These are phyloP conservation scores for Multifurca ochricompacta DNA, from an alignment of 768 basidiomycete species.

Conservation along the genomic window DNA sequence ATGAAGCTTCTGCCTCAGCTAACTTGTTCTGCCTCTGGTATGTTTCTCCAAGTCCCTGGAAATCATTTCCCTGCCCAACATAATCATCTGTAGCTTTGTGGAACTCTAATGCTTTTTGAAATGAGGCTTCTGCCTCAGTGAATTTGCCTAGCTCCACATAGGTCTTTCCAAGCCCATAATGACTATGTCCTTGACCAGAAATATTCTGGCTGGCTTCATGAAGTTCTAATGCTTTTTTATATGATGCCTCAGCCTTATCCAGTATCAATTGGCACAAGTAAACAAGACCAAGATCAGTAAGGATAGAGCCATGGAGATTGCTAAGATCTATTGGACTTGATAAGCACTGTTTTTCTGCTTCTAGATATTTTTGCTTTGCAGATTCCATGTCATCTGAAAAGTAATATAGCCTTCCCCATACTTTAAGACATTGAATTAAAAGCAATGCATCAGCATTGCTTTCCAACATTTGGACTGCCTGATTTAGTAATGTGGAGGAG, in stretches of 20 bases:
- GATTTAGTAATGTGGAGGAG: not conserved
- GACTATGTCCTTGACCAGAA: not conserved
- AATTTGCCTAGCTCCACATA: too few relatives aligned
- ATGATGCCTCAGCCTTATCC: not conserved
- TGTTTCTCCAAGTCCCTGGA: too few relatives aligned
- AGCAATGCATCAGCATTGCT: not conserved
- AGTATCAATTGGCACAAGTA: not conserved
- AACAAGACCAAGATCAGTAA: too few relatives aligned
- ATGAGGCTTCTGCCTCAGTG: too few relatives aligned
- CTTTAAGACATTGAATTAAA: too few relatives aligned
- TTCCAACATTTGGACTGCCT: not conserved
- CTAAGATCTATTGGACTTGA: not conserved
- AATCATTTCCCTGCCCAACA: not conserved
- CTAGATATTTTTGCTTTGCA: not conserved
- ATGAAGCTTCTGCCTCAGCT: too few relatives aligned
- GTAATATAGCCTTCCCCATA: too few relatives aligned
- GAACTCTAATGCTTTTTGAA: too few relatives aligned
- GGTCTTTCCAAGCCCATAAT: too few relatives aligned
- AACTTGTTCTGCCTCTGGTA: too few relatives aligned
- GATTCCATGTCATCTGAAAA: not conserved
- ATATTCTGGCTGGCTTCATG: not conserved
- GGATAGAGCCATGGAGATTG: not conserved
- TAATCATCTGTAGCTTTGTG: too few relatives aligned
- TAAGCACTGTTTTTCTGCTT: not conserved
- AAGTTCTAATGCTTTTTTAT: too few relatives aligned